Base-by-base conservation (phyloP, 768 basidiomycete genomes). In the Suillus subalutaceus region DNA sequence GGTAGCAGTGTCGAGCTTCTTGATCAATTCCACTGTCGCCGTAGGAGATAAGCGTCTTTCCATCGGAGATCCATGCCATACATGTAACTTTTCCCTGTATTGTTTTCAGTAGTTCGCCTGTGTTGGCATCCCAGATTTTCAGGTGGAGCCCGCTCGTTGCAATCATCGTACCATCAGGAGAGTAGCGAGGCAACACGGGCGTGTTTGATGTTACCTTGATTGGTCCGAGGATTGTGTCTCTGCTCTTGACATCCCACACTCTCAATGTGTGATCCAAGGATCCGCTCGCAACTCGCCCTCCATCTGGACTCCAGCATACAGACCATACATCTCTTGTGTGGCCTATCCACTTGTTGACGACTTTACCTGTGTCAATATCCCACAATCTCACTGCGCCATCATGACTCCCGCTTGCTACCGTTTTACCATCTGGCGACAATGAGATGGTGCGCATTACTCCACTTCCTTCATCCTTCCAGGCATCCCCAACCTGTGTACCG, bases 291-390 rank as follows among this genome's bases (percentile, higher is more conserved):
- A 52, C 15, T 52, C 26, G 50, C 26, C 50, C 15, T 26, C 50
- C 50, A 6, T 52, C 50, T 30, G 50, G 50, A 52, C 50, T 52
- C 50, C 50, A 52, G 26, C 50, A 52, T 26, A 52, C 50, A 30
- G 50, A 52, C 50, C 50, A 52, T 26, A 52, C 50, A 26, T 30
- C 3, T 4, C 8, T 16, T 52, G 6, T 52, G 50, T 52, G 50
- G 7, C 50, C 50, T 30, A 15, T 52, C 26, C 50, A 52, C 30
- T 52, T 52, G 0, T 16, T 52, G 50, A 52, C 2, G 8, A 52
- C 50, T 6, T 30, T 30, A 26, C 50, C 50, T 15, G 15, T 52
- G 4, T 16, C 4, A 9, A 52, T 16, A 15, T 30, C 50, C 50
- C 50, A 52, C 26, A 52, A 30, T 52, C 50, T 52, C 15, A 52